Base-by-base conservation (phyloP, 192 early-diverging fungal species). In the Podila minutissima region DNA sequence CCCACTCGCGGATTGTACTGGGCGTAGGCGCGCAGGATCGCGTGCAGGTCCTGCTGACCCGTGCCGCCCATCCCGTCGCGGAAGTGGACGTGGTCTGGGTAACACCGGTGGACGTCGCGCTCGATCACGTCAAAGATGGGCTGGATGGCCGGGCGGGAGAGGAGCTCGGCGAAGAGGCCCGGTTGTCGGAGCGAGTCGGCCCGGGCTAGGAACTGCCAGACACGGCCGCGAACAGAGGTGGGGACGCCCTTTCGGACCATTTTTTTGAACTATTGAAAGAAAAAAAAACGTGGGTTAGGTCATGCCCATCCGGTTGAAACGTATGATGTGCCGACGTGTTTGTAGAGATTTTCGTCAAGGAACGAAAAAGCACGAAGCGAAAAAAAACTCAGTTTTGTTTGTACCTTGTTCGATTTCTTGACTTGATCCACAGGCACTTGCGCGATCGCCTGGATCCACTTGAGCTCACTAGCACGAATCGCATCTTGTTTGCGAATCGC, bases 101-200 rank as follows among this genome's bases (percentile, higher is more conserved):
- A 99, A 83, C 96, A 97, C 12, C 96, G 82, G 41, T 88, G 72
- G 26, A 99, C 92, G 67, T 99, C 97, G 28, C 92, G 87, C 64
- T 98, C 96, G 63, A 99, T 99, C 19, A 94, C 92, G 37, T 96
- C 94, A 82, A 93, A 96, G 48, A 97, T 94, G 5, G 88, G 83
- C 17, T 55, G n/a, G 48, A 87, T 57, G 12, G 67, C 67, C 22
- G 71, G 78, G 33, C 82, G 78, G n/a, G 74, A 79, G 28, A 69
- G 49, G 7, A 86, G 70, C 28, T 79, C 73, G 49, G 83, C 59
- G 73, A 87, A 75, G n/a, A 88, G 22, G 6, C 86, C 89, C 2
- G 76, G 71, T 65, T 89, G 72, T n/a, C 81, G 83, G 31, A 87
- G 85, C 26, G 85, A 73, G 31, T 84, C 76, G 12, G 83, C 87